phyloP scores from a whole-genome alignment of 129 eudicot species.

The Lonicera japonica region DNA sequence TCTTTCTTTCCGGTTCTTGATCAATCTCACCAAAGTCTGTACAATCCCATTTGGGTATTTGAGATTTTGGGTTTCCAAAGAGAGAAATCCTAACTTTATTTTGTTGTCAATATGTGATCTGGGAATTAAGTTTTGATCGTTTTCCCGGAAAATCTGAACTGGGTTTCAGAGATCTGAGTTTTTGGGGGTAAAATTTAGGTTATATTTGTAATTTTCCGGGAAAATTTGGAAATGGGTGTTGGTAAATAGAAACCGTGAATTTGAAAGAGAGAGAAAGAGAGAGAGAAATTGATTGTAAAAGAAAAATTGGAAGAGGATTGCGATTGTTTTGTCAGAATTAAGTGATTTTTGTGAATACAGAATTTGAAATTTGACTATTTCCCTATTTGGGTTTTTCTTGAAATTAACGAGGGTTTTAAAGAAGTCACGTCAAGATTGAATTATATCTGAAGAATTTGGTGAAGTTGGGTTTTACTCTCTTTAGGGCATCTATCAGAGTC shows the following conservation, averaged over 20 bases:
- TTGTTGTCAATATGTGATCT: conserved; percentile 8
- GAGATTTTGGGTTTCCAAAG: neutral
- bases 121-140: neutral
- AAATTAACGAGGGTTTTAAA: conserved; percentile 6
- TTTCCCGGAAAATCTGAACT: conserved; percentile 5
- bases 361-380: conserved; percentile 2
- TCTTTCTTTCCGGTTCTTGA: neutral
- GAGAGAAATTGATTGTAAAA: neutral
- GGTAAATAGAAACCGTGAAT: conserved; percentile 5
- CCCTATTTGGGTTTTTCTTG: neutral
- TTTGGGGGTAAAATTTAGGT: neutral
- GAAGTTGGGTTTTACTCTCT: neutral
- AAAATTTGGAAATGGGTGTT: conserved; percentile 16
- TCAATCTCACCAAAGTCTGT: conserved; percentile 1
- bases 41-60: neutral
- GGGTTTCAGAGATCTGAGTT: neutral
- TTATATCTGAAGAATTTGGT: conserved; percentile 6
- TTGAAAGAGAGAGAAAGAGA: neutral
- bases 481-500: neutral
- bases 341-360: neutral
- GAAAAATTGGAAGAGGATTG: conserved; percentile 2
- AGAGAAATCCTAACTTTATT: neutral
- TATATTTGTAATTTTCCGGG: conserved; percentile 15
- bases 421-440: conserved; percentile 2
- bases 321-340: conserved; percentile 9